Base-by-base conservation (phyloP, 768 basidiomycete genomes). In the Termitomyces titanicus region DNA sequence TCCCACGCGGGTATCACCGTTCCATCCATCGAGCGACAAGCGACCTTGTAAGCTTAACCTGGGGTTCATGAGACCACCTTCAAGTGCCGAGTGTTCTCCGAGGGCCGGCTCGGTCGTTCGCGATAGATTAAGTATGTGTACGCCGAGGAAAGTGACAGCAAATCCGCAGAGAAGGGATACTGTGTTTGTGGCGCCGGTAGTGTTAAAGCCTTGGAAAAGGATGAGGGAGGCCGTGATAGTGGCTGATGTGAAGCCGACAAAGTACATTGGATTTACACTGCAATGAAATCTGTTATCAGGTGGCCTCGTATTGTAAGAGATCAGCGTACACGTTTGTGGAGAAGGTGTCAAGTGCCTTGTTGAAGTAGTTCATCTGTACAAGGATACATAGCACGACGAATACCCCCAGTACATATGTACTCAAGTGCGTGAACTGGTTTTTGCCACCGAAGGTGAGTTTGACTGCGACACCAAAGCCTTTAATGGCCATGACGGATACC, bases 401-500 rank as follows among this genome's bases (percentile, higher is more conserved):
- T 47, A 92, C 77, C 35, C 85, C 94, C 64, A 98, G 96, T 24
- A 98, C 84, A 69, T 98, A 99, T n/a, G 97, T 99, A 68, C 92
- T 94, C 35, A 89, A 86, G 66, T 94, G 92, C 1, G 88, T 83
- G 66, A 99, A 90, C 71, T 99, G 97, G 70, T 98, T 99, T 67
- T 92, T 91, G 44, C 96, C 95, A 10, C 83, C 80, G 55, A 98
- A 74, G 0, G 94, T 98, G 54, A 99, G 81, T 71, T 98, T 98
- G 64, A 99, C 82, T 2, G 97, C 96, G 45, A 98, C 87, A 43
- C 97, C 97, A 64, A 99, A 94, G 46, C 94, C 96, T 75, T 99
- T 99, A 79, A 98, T 90, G 39, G 94, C 89, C 97, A 99, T 98
- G 72, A 98, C 85, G n/a, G 93, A 94, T 42, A 99, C 85, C 29